A percentile compares a stretch with the other conserved stretches of the same genome.
phyloP scores from a whole-genome alignment of 352 stramenopile species.

The Phytophthora litchii region DNA sequence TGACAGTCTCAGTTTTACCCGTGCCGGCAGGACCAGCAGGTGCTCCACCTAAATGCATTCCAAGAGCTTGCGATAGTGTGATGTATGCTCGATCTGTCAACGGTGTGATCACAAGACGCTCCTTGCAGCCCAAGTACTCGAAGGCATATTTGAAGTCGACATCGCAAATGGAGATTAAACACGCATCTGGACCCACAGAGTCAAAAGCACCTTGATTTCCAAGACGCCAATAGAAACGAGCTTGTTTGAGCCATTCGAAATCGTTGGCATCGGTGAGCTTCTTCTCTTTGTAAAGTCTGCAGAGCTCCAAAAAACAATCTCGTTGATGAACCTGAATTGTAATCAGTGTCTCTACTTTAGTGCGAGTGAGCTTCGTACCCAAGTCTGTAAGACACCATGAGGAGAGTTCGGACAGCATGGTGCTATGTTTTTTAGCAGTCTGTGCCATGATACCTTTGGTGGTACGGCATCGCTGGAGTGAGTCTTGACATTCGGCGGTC shows the following conservation, averaged over 20 bases:
- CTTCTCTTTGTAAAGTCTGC: slow-evolving; percentile 77
- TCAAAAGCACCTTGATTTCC: slow-evolving; percentile 71
- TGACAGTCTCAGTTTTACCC: slow-evolving; percentile 92
- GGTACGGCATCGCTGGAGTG: slow-evolving; percentile 75
- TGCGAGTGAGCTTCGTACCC: slow-evolving; percentile 90
- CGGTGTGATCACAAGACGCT: slow-evolving; percentile 89
- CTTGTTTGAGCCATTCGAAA: slow-evolving; percentile 88
- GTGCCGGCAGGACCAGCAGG: slow-evolving; percentile 89
- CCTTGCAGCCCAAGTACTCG: slow-evolving; percentile 94
- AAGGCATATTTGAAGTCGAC: slow-evolving; percentile 93
- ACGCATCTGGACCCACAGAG: slow-evolving; percentile 88
- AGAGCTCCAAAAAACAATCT: slow-evolving; percentile 79
- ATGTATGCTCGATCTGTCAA: slow-evolving; percentile 93
- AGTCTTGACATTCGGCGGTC: slow-evolving; percentile 76
- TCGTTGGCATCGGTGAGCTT: slow-evolving; percentile 78
- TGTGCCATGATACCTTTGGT: slow-evolving; percentile 89
- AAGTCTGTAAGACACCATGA: slow-evolving; percentile 92
- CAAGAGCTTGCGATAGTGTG: slow-evolving; percentile 89
- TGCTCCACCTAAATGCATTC: slow-evolving; percentile 88
- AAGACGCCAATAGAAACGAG: slow-evolving; percentile 75
- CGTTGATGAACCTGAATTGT: slow-evolving; percentile 93
- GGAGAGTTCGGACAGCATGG: slow-evolving; percentile 88
- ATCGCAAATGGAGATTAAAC: slow-evolving; percentile 94
- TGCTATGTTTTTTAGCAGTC: slow-evolving; percentile 78
- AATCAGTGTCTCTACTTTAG: slow-evolving; percentile 94